phyloP scores from a whole-genome alignment of 139 green algal species.

The Eudorina sp. region DNA sequence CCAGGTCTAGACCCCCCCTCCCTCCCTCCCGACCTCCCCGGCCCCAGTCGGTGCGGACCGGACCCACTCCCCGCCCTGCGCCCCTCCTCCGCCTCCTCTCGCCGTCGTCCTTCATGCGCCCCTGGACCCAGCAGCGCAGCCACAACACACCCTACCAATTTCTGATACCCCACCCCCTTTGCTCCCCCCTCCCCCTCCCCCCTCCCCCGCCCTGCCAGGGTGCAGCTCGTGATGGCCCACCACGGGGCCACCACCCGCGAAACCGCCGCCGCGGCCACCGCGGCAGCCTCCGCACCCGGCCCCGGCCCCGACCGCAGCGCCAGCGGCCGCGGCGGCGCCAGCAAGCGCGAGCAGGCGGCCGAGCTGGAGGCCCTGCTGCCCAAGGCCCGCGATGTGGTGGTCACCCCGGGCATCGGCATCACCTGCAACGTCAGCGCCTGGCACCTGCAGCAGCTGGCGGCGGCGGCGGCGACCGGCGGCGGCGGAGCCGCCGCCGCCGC shows the following conservation, averaged over 20 bases:
- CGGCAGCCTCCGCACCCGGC: neutral
- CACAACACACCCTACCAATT: neutral
- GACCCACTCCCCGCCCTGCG: too few species aligned
- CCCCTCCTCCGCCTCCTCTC: too few species aligned
- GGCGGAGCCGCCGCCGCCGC: neutral
- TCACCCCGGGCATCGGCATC: slow-evolving; percentile 33
- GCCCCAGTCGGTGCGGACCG: too few species aligned
- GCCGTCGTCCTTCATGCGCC: too few species aligned
- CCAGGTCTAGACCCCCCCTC: too few species aligned
- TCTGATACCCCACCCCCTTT: neutral
- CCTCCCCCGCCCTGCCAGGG: neutral
- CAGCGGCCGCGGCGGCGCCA: neutral
- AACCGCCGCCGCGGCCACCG: neutral
- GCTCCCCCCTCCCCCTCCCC: neutral
- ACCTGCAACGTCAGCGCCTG: slow-evolving; percentile 1
- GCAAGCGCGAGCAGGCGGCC: neutral
- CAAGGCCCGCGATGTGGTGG: slow-evolving; percentile 21
- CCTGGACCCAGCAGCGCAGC: too few species aligned
- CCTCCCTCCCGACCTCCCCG: too few species aligned
- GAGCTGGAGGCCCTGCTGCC: slow-evolving; percentile 38
- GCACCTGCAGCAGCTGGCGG: neutral
- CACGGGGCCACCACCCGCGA: slow-evolving; percentile 9
- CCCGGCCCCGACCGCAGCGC: neutral
- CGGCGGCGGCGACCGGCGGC: neutral
- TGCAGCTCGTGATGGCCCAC: slow-evolving; percentile 16